phyloP scores from a whole-genome alignment of 345 rosid genomes.

The Kernera saxatilis region DNA sequence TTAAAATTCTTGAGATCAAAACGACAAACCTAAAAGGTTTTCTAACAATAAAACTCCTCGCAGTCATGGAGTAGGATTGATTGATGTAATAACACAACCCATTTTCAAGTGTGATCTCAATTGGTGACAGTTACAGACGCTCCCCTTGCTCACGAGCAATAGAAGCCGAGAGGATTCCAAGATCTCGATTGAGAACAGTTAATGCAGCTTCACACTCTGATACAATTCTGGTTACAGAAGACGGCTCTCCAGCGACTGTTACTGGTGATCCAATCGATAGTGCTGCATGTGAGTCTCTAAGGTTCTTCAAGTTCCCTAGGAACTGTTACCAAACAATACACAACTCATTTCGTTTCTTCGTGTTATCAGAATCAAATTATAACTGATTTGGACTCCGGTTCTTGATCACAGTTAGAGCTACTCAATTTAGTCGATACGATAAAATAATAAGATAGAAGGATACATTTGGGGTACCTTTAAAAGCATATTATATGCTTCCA shows the following conservation, averaged over 20 bases:
- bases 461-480: slow-evolving; percentile 52
- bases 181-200: slow-evolving; percentile 82
- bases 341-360: not conserved
- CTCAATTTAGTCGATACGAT: not conserved
- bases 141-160: slow-evolving; percentile 69
- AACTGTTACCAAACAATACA: slow-evolving; percentile 47
- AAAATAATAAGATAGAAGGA: not conserved
- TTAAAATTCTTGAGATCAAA: not conserved
- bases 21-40: slow-evolving; percentile 1
- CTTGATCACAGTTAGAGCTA: not conserved
- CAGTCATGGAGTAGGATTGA: not conserved
- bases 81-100: not conserved
- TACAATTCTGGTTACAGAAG: slow-evolving; percentile 83
- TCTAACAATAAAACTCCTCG: not conserved
- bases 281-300: slow-evolving; percentile 92
- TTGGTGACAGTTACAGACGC: slow-evolving; percentile 24
- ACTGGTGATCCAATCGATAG: slow-evolving; percentile 83
- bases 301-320: slow-evolving; percentile 88
- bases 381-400: not conserved
- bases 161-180: slow-evolving; percentile 81
- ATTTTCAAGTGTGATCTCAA: not conserved
- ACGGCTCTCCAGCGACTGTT: slow-evolving; percentile 77
- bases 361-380: not conserved
- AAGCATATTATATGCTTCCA: slow-evolving; percentile 98
- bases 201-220: slow-evolving; percentile 86